Base-by-base conservation (phyloP, 805 yeast species). In the Priceomyces fermenticarens region DNA sequence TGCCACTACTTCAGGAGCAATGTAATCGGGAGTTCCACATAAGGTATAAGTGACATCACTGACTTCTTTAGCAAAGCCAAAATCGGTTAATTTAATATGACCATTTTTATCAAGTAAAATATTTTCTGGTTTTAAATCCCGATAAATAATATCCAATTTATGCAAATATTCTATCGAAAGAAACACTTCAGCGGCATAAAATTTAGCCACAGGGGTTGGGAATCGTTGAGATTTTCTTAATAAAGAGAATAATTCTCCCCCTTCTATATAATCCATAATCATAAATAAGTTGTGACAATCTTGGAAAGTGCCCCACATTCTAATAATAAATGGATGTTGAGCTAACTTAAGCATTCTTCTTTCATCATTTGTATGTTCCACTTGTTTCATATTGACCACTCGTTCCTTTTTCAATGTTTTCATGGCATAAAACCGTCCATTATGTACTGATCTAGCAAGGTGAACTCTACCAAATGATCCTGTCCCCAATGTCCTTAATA, bases 261-360 rank as follows among this genome's bases (percentile, higher is more conserved):
- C 83, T 57, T 78, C 83, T 51, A 78, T 77, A 58, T 77, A 78
- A 53, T 78, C 83, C 83, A 78, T 78, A 29, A 78, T 75, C 83
- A 78, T 77, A 47, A 78, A 78, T 42, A 78, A 59, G 48, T 76
- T 76, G 48, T 68, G 70, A 30, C 77, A 65, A 51, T 78, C 83
- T 55, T 78, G 83, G 52, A 73, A 78, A 4, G 83, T 78, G n/a
- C 83, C 83, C 83, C 83, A 78, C 82, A 78, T 77, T 42, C 83
- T 56, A 46, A 77, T 78, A 47, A 78, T 64, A 46, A 78, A 78
- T 5, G 83, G 83, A 51, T 78, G 83, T 47, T 78, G 79, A 10
- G 78, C 78, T 40, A 77, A 62, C 46, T 73, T 75, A 30, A 78
- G 61, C 78, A 78, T 78, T 48, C 82, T 62, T 42, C 83, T 60